A percentile compares a stretch with the other conserved stretches of the same genome.
phyloP scores from a whole-genome alignment of 495 filamentous ascomycete genomes.

The Neurospora sp. region DNA sequence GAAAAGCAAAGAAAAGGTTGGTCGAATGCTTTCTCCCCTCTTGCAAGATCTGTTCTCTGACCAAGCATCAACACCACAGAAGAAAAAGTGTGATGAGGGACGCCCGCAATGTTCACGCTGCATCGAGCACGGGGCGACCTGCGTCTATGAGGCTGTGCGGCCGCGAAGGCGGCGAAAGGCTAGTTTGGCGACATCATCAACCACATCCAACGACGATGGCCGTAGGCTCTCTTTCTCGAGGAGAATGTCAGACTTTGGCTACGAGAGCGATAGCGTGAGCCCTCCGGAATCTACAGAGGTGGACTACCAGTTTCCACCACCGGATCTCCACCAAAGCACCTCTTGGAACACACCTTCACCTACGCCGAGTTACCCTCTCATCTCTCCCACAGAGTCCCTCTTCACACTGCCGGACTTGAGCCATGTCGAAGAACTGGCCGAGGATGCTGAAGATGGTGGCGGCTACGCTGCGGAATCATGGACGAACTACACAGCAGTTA shows the following conservation, averaged over 20 bases:
- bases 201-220: not conserved
- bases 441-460: not conserved
- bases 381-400: not conserved
- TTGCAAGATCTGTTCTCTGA: not conserved
- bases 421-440: not conserved
- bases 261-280: slow-evolving; percentile 6
- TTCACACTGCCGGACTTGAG: not conserved
- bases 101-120: slow-evolving; percentile 50
- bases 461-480: not conserved
- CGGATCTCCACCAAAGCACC: not conserved
- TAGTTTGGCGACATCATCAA: slow-evolving; percentile 12
- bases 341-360: not conserved
- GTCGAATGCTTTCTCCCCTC: not conserved
- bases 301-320: not conserved
- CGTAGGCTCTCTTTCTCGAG: slow-evolving; percentile 3
- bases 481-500: not conserved
- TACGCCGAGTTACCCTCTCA: not conserved
- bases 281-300: slow-evolving; percentile 2
- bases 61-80: slow-evolving; percentile 24
- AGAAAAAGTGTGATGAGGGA: slow-evolving; percentile 58
- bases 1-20: slow-evolving; percentile 28
- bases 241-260: slow-evolving; percentile 12
- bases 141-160: slow-evolving; percentile 47
- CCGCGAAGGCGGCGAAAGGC: slow-evolving; percentile 46
- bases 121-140: slow-evolving; percentile 40